These are phyloP conservation scores for Parietaria judaica DNA, from an alignment of 306 rosid genomes.

Conservation along the genomic window DNA sequence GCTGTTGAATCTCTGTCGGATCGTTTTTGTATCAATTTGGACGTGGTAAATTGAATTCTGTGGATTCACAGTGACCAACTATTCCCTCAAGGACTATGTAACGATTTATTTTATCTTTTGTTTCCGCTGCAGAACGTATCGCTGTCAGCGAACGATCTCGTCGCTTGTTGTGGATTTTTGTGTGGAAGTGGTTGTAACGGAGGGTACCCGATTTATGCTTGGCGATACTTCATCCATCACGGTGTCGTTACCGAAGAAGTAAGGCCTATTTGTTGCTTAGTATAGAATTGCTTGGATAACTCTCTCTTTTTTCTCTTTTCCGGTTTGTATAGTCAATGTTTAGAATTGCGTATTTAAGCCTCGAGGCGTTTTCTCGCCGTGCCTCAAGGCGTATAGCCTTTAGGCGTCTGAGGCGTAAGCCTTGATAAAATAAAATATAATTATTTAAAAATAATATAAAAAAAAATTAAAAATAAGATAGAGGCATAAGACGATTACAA, in stretches of 20 bases:
- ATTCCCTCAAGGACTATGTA: neutral
- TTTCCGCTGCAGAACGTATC: conserved; percentile 50
- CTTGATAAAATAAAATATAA: too few species aligned
- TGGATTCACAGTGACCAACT: conserved; percentile 8
- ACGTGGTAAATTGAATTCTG: conserved; percentile 33
- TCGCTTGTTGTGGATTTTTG: conserved; percentile 89
- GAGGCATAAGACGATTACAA: too few species aligned
- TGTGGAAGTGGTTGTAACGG: conserved; percentile 93
- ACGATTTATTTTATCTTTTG: too few species aligned
- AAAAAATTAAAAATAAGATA: too few species aligned
- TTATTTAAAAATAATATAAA: too few species aligned
- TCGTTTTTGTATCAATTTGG: conserved; percentile 79
- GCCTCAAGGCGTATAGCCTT: too few species aligned
- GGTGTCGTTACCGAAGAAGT: conserved; percentile 98
- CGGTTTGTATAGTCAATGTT: neutral
- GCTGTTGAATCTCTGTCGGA: conserved; percentile 89
- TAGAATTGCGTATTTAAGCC: too few species aligned
- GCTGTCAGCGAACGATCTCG: conserved; percentile 79
- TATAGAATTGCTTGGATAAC: neutral
- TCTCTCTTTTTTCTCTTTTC: neutral
- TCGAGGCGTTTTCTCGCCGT: too few species aligned
- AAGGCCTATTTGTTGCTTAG: conserved; percentile 7
- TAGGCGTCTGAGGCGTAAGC: too few species aligned
- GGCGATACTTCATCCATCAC: conserved; percentile 63
- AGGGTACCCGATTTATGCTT: conserved; percentile 68